Percentiles rank a stretch among this genome's conserved stretches.
Conservation (phyloP, 2,329 filamentous ascomycete genomes). For the Alternaria gaisen region DNA sequence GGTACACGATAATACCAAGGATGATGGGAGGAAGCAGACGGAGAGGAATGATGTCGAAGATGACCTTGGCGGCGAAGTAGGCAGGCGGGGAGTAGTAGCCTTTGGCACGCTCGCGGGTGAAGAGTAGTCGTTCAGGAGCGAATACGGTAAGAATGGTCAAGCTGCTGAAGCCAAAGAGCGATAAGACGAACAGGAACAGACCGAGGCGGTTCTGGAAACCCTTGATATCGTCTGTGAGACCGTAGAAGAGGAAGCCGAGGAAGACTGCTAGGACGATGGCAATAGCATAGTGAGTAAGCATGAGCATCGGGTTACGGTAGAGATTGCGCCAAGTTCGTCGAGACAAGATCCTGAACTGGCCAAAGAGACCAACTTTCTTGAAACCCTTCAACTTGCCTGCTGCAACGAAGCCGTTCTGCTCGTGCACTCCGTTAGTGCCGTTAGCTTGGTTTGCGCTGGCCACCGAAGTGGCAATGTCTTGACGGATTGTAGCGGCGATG, state of each 20-base stretch:
- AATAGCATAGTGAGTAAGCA: conserved; percentile 98
- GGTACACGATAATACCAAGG: conserved; percentile 95
- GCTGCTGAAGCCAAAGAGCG: conserved; percentile 95
- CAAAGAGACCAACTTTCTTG: conserved; percentile 77
- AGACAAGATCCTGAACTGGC: conserved; percentile 90
- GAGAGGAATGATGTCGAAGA: conserved; percentile 97
- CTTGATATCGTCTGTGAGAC: conserved; percentile 91
- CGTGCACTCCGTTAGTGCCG: conserved; percentile 65
- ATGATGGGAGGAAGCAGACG: conserved; percentile 92
- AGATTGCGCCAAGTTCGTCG: conserved; percentile 95
- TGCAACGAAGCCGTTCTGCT: conserved; percentile 61
- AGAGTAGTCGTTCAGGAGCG: conserved; percentile 86
- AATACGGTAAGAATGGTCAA: conserved; percentile 94
- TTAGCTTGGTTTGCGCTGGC: conserved; percentile 72
- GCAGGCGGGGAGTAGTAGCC: conserved; percentile 95
- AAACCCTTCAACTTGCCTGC: conserved; percentile 79
- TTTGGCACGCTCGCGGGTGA: conserved; percentile 92
- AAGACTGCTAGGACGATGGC: conserved; percentile 94
- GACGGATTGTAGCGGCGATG: conserved; percentile 75
- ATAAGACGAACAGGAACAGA: conserved; percentile 96
- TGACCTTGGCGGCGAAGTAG: conserved; percentile 94
- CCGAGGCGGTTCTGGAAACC: conserved; percentile 98
- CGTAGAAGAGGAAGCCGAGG: conserved; percentile 95
- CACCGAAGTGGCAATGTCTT: conserved; percentile 80
- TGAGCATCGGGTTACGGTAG: conserved; percentile 96